Evolutionary conservation across 768 basidiomycete genomes (phyloP), one percentile per base, ranked within the genome.

Genomic region (Hygrophorus russula): DNA sequence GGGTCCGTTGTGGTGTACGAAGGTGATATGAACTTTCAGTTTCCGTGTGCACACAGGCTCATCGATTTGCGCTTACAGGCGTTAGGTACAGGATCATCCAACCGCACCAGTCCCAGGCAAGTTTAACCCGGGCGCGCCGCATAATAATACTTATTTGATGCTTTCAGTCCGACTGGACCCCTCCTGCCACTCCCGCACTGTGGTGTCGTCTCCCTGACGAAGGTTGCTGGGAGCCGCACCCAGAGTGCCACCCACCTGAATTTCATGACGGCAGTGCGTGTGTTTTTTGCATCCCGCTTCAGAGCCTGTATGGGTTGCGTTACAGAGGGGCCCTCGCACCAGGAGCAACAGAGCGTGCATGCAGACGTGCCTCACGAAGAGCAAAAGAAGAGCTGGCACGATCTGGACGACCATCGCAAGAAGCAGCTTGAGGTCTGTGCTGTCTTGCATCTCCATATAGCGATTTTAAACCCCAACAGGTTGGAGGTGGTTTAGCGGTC

Each of bases 51-150:
- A 13, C 7, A 42, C 52, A 41, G 34, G 8, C 7, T 34, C 19
- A 24, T 33, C 14, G 33, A 38, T 20, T 40, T 13, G 6, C 31
- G 19, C 29, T 37, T 27, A 18, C 51, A 79, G 80, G 74, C 31
- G 55, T 59, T 49, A 60, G 58, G 33, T 87, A 84, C 67, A 78
- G 74, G 59, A 79, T 80, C 59, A 74, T 84, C 49, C 81, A 83
- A 53, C 64, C 79, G 7, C 83, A 87, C 61, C 60, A 54, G 43
- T 82, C 82, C 24, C 78, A 83, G 69, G 82, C 74, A 49, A 11
- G 42, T 43, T 24, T 24, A 7, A 24, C 24, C 11, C 2, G 29
- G 42, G 55, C 48, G 13, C 19, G 14, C n/a, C 33, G 20, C 34
- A 32, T 37, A 17, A 11, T 8, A 20, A 15, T 32, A 3, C 5